These are phyloP conservation scores for Mikania micrantha DNA, from an alignment of 129 eudicot species.

Conservation along the genomic window DNA sequence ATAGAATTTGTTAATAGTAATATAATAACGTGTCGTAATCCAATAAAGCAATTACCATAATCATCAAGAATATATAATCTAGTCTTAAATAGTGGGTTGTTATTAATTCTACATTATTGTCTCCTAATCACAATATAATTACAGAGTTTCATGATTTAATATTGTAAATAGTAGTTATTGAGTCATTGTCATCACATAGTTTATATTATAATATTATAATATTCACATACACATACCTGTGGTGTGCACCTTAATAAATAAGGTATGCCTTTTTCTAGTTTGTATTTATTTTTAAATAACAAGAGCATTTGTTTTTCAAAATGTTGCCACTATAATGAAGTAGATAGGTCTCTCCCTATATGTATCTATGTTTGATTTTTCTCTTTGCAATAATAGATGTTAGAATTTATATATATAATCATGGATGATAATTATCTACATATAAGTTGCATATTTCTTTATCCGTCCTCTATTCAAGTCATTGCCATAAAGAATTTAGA, in stretches of 20 bases:
- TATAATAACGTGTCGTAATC: slow-evolving; percentile 1
- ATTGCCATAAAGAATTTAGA: no score
- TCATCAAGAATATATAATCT: not conserved
- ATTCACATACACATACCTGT: slow-evolving; percentile 8
- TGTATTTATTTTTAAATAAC: not conserved
- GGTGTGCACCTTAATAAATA: not conserved
- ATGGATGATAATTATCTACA: no score
- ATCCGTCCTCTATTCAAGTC: no score
- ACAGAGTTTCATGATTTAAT: not conserved
- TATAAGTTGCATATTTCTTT: no score
- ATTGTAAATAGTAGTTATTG: not conserved
- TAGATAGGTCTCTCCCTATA: no score
- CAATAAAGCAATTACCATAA: not conserved
- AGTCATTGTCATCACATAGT: slow-evolving; percentile 16
- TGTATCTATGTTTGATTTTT: no score
- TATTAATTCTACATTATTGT: not conserved
- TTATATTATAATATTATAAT: not conserved
- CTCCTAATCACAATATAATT: slow-evolving; percentile 4
- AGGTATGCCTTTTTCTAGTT: not conserved
- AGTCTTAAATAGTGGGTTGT: not conserved
- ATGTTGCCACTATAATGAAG: not conserved
- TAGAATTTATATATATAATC: no score
- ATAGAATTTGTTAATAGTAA: not conserved
- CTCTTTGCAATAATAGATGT: no score
- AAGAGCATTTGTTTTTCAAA: not conserved